Percentiles rank a stretch among this genome's conserved stretches.
Conservation (phyloP, 768 basidiomycete genomes). For the Naganishia onofrii region DNA sequence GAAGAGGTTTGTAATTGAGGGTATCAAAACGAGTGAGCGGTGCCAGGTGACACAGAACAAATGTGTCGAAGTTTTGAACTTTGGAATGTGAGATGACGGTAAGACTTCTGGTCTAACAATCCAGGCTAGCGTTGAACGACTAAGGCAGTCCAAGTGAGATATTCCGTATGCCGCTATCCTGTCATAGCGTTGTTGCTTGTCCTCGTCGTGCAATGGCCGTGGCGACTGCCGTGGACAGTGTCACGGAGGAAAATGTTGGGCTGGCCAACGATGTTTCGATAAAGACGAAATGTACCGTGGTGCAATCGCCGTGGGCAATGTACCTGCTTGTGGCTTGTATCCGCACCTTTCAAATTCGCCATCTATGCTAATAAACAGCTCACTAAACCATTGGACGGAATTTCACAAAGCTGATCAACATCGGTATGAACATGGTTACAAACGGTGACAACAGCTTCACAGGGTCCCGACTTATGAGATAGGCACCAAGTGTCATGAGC, state of each 20-base stretch:
- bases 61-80: neutral
- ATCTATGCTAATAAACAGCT: too few species aligned
- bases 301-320: neutral
- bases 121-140: too few species aligned
- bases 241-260: neutral
- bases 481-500: too few species aligned
- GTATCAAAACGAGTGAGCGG: neutral
- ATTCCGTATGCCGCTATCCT: neutral
- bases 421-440: too few species aligned
- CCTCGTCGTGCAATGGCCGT: neutral
- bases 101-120: neutral
- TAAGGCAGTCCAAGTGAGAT: too few species aligned
- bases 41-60: neutral
- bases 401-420: too few species aligned
- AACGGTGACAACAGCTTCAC: too few species aligned
- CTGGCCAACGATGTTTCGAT: neutral
- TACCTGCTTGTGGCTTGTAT: neutral
- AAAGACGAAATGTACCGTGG: neutral
- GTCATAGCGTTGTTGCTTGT: neutral
- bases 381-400: too few species aligned
- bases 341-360: constrained; percentile 1
- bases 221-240: too few species aligned
- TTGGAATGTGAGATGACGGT: neutral
- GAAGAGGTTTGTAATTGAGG: neutral
- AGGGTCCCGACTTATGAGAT: too few species aligned